Percentiles rank a stretch among this genome's conserved stretches.
phyloP scores from a whole-genome alignment of 2,329 filamentous ascomycete genomes.

The Arthroderma sp. region DNA sequence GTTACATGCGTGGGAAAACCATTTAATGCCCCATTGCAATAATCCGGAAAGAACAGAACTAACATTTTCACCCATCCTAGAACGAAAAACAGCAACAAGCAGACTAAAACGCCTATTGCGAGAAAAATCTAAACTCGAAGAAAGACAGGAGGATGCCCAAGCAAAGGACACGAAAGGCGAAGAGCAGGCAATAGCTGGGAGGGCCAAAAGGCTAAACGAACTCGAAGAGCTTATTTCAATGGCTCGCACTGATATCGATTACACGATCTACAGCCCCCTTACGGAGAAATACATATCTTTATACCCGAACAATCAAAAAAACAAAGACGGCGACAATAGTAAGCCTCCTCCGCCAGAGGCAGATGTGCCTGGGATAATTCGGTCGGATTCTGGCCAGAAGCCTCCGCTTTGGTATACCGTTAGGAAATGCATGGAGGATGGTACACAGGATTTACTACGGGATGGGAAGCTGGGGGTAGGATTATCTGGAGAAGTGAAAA shows the following conservation, averaged over 20 bases:
- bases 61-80: conserved; percentile 12
- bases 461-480: conserved; percentile 26
- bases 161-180: conserved; percentile 17
- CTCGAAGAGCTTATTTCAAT: conserved; percentile 30
- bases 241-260: conserved; percentile 47
- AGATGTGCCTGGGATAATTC: conserved; percentile 13
- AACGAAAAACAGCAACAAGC: conserved; percentile 31
- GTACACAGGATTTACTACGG: conserved; percentile 29
- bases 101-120: conserved; percentile 22
- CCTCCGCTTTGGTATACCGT: conserved; percentile 33
- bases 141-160: conserved; percentile 13
- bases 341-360: conserved; percentile 4
- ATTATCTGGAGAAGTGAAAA: conserved; percentile 10
- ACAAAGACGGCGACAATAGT: conserved; percentile 4
- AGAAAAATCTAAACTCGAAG: conserved; percentile 26
- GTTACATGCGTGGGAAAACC: background rate
- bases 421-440: conserved; percentile 32
- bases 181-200: background rate
- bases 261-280: conserved; percentile 49
- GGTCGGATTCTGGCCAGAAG: conserved; percentile 16
- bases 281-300: conserved; percentile 46
- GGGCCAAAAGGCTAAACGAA: conserved; percentile 11
- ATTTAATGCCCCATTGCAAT: background rate
- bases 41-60: background rate
- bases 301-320: conserved; percentile 30